A percentile compares a stretch with the other conserved stretches of the same genome.
Conservation (phyloP, 2,329 filamentous ascomycete genomes). For the Didymella lethalis region DNA sequence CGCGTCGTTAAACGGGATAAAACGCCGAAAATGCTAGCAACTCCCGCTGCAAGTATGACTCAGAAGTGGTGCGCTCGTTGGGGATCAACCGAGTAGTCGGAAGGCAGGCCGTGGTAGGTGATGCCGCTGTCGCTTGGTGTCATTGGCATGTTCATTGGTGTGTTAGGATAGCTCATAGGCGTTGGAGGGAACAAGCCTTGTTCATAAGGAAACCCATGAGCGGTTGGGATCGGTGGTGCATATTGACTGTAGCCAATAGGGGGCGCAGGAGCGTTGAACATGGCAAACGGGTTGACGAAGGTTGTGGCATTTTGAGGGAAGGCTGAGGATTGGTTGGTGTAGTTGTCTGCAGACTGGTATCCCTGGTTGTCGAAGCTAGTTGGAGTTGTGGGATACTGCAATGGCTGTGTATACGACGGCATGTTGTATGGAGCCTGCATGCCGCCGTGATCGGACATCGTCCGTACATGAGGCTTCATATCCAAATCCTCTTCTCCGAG, state of each 20-base stretch:
- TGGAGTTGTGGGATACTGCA: constrained; percentile 16
- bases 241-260: constrained; percentile 15
- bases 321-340: constrained; percentile 1
- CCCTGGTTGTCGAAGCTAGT: constrained; percentile 9
- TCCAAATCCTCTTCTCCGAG: constrained; percentile 17
- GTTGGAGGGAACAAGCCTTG: constrained; percentile 8
- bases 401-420: constrained; percentile 10
- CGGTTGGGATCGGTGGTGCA: neutral
- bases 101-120: constrained; percentile 23
- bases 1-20: constrained; percentile 6
- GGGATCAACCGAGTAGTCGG: constrained; percentile 12
- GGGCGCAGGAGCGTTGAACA: constrained; percentile 13
- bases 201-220: constrained; percentile 4
- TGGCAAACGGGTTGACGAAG: constrained; percentile 21
- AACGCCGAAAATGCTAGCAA: constrained; percentile 21
- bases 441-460: constrained; percentile 8
- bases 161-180: constrained; percentile 11
- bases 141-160: constrained; percentile 13
- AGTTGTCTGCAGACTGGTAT: constrained; percentile 11
- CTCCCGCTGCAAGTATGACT: constrained; percentile 3
- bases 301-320: constrained; percentile 3
- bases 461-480: constrained; percentile 14
- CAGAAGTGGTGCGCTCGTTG: constrained; percentile 1
- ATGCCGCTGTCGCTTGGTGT: constrained; percentile 9
- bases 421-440: constrained; percentile 11